These are phyloP conservation scores for Fusarium keratoplasticum DNA, from an alignment of 2,329 filamentous ascomycete genomes.

Conservation along the genomic window DNA sequence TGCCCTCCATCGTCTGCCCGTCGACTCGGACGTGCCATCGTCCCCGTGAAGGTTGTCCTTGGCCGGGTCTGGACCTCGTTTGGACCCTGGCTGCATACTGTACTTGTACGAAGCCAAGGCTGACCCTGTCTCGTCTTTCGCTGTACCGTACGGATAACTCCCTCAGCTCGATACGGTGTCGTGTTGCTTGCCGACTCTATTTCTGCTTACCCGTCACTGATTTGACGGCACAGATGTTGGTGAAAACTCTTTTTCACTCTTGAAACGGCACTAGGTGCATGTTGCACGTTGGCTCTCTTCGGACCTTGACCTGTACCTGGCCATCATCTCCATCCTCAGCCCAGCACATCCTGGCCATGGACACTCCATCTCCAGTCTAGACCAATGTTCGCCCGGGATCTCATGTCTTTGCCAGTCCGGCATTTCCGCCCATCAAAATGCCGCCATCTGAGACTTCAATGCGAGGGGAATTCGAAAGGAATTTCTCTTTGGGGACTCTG, in stretches of 20 bases:
- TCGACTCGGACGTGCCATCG: not conserved
- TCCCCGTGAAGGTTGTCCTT: slow-evolving; percentile 10
- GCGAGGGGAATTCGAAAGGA: not conserved
- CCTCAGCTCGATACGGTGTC: not conserved
- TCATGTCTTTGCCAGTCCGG: slow-evolving; percentile 7
- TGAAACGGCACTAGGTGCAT: slow-evolving; percentile 2
- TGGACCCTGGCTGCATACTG: slow-evolving; percentile 33
- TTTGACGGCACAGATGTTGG: not conserved
- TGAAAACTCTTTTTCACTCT: slow-evolving; percentile 4
- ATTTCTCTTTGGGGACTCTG: not conserved
- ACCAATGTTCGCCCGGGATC: slow-evolving; percentile 13
- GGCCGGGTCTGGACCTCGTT: slow-evolving; percentile 34
- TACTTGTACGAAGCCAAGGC: slow-evolving; percentile 21
- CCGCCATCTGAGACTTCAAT: not conserved
- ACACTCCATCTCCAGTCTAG: slow-evolving; percentile 25
- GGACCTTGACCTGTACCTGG: slow-evolving; percentile 17
- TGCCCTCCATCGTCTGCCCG: not conserved
- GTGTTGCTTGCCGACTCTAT: not conserved
- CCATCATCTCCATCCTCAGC: slow-evolving; percentile 7
- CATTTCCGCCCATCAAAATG: not conserved
- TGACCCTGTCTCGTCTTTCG: not conserved
- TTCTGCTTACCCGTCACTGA: not conserved
- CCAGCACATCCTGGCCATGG: slow-evolving; percentile 15
- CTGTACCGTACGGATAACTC: not conserved
- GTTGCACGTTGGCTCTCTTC: slow-evolving; percentile 6